phyloP scores from a whole-genome alignment of 2,329 filamentous ascomycete genomes.

The Penicillium hesseltinei region DNA sequence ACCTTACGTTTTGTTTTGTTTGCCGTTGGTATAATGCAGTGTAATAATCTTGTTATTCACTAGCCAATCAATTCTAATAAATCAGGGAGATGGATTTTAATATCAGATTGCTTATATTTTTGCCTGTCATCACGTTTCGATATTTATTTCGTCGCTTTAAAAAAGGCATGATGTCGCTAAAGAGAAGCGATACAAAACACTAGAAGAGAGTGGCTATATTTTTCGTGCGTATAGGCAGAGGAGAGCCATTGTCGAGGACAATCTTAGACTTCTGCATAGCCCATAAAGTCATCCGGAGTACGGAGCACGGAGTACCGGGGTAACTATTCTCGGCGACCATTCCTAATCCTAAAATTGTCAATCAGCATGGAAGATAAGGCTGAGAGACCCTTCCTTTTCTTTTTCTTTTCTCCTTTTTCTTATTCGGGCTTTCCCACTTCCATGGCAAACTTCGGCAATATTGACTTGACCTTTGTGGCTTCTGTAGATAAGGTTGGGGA shows the following conservation, averaged over 20 bases:
- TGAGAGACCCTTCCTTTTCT: neutral
- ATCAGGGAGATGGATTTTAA: neutral
- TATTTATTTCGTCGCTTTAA: neutral
- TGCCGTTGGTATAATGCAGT: neutral
- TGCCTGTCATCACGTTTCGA: neutral
- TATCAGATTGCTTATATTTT: neutral
- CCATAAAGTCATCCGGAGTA: neutral
- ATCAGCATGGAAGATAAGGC: neutral
- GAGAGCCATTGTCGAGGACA: neutral
- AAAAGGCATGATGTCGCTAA: neutral
- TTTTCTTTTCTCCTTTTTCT: neutral
- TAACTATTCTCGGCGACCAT: neutral
- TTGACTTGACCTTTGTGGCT: neutral
- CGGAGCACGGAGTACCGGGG: neutral
- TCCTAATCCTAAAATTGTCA: neutral
- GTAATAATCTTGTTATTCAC: neutral
- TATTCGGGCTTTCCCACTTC: neutral
- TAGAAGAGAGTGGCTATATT: neutral
- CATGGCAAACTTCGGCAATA: neutral
- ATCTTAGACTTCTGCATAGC: too few relatives aligned
- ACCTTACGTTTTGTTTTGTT: neutral
- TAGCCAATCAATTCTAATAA: neutral
- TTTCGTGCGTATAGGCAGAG: too few relatives aligned
- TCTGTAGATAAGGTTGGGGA: constrained; percentile 5
- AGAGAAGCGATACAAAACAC: neutral